phyloP scores from a whole-genome alignment of 768 basidiomycete species.

The Naganishia kalamii region DNA sequence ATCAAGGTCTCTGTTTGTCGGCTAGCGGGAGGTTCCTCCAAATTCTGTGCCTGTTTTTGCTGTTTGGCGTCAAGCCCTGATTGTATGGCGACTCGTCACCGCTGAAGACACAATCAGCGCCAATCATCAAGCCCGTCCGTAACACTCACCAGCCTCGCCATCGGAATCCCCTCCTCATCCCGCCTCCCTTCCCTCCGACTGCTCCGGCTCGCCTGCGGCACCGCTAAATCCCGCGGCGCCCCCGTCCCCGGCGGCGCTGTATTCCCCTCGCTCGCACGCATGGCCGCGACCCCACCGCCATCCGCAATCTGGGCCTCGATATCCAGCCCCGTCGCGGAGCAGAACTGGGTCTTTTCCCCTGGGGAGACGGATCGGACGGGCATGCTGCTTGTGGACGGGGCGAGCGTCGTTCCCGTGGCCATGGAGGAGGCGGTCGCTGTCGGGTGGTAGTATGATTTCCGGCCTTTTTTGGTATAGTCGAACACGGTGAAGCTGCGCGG shows the following conservation, averaged over 20 bases:
- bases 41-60: too few relatives aligned
- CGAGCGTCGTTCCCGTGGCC: not conserved
- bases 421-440: conserved; percentile 36
- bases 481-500: conserved; percentile 72
- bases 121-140: not conserved
- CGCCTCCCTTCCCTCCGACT: not conserved
- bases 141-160: not conserved
- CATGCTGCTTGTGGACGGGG: not conserved
- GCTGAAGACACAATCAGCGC: not conserved
- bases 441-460: conserved; percentile 82
- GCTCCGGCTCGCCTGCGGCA: not conserved
- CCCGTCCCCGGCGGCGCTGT: not conserved
- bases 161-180: not conserved
- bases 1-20: too few relatives aligned
- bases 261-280: not conserved
- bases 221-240: not conserved
- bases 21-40: too few relatives aligned
- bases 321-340: conserved; percentile 34
- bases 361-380: conserved; percentile 36
- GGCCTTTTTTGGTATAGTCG: conserved; percentile 85
- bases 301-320: conserved; percentile 46
- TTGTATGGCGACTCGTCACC: too few relatives aligned
- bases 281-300: conserved; percentile 42
- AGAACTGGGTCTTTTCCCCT: conserved; percentile 34
- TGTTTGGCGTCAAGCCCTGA: too few relatives aligned